Conservation (phyloP, 2,329 filamentous ascomycete species). For the Aspergillus aculeatinus region DNA sequence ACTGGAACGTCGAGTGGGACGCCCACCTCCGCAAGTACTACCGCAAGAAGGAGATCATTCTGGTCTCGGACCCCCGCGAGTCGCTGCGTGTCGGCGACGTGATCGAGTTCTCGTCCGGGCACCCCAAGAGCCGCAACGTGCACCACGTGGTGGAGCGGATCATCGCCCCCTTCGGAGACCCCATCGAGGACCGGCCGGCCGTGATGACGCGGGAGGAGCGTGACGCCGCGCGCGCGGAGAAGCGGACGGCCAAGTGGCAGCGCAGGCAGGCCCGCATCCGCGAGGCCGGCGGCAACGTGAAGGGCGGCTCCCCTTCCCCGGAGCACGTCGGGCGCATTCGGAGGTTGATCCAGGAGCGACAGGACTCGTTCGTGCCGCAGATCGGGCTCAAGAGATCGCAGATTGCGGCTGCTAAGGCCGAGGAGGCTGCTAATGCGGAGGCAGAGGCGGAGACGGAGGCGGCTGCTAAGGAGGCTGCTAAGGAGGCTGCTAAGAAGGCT, state of each 20-base stretch:
- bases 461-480: no score
- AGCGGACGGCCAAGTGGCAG: slow-evolving; percentile 34
- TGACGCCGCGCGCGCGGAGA: slow-evolving; percentile 29
- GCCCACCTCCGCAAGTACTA: slow-evolving; percentile 39
- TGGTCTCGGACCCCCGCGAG: slow-evolving; percentile 42
- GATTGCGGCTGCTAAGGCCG: background rate
- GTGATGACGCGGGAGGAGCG: slow-evolving; percentile 38
- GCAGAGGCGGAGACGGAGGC: no score
- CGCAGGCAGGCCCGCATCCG: slow-evolving; percentile 29
- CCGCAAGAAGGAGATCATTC: slow-evolving; percentile 33
- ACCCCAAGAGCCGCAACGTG: slow-evolving; percentile 39
- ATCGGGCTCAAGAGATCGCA: background rate
- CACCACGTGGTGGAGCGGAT: slow-evolving; percentile 45
- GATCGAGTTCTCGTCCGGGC: slow-evolving; percentile 45
- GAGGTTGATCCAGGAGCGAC: slow-evolving; percentile 30
- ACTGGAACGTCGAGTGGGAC: slow-evolving; percentile 38
- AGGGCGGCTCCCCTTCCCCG: slow-evolving; percentile 14
- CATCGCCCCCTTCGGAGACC: slow-evolving; percentile 40
- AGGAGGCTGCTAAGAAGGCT: background rate
- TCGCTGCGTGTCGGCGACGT: slow-evolving; percentile 46
- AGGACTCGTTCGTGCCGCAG: background rate
- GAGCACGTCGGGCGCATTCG: slow-evolving; percentile 31
- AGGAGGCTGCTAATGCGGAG: no score
- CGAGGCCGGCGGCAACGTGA: slow-evolving; percentile 8
- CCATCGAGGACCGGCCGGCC: slow-evolving; percentile 37